Evolutionary conservation across 176 grass and related monocot genomes (phyloP), one percentile per base, ranked within the genome.

Genomic region (Saccharum officinarum): DNA sequence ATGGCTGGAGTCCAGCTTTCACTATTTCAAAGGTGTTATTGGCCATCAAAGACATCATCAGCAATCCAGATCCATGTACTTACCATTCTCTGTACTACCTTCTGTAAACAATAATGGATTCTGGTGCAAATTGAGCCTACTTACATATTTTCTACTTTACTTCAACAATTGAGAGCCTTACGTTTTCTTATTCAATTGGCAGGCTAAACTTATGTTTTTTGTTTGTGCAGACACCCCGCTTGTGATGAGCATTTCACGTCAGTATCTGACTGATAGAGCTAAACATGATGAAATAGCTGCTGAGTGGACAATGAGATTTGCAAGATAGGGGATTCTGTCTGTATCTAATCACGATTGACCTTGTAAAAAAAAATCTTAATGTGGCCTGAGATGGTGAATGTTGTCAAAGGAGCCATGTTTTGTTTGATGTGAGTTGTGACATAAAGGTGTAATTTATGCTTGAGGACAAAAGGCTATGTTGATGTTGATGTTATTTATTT

Each of bases 291-390:
- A 99, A 85, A 92, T 92, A 72, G 90, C 93, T 22, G 91, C 91
- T n/a, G 95, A 98, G 60, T 95, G 95, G 95, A 94, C 93, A 44
- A 90, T 84, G 80, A 93, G 95, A 49, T 95, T 98, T 31, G 93
- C 95, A 79, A 92, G 80, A 93, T 98, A 98, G 71, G 44, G 33
- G 75, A 36, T 54, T 77, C 2, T 87, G 30, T 71, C 23, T 88
- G 73, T 79, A 80, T 77, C 76, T 87, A 70, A 76, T 16, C 17
- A 79, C 39, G 26, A 63, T 84, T 83, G 38, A 73, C 75, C 46
- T 8, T 62, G 63, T 89, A 82, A 86, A 66, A 63, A 63, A 72
- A 52, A 90, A 82, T 73, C 72, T 83, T 72, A 50, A 59, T 79
- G 45, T 70, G 64, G 1, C 75, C 31, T 75, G 62, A 80, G 60